These are phyloP conservation scores for Amaranthus tricolor DNA, from an alignment of 179 eudicot species.

Conservation along the genomic window DNA sequence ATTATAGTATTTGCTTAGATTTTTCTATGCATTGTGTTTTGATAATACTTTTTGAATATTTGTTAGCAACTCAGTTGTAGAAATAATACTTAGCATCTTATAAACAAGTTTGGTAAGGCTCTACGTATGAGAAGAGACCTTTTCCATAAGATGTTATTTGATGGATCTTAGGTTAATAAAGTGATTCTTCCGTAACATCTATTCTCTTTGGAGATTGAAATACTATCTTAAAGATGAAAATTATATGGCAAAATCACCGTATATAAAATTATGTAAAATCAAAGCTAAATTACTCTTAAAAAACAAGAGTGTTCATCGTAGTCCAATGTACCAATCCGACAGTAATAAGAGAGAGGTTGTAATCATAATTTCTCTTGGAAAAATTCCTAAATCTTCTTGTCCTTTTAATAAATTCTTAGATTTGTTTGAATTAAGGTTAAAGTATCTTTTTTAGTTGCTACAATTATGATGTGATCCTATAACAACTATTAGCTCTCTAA, in stretches of 20 bases:
- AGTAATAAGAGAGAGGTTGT: no score
- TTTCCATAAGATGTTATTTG: neutral
- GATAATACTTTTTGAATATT: neutral
- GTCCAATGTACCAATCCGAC: no score
- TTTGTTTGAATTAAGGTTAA: neutral
- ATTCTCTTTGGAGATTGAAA: neutral
- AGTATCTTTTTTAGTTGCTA: neutral
- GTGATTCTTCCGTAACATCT: neutral
- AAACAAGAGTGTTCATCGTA: neutral
- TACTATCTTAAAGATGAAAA: neutral
- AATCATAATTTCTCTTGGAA: neutral
- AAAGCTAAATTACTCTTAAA: neutral
- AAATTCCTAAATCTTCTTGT: neutral
- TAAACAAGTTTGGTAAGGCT: neutral
- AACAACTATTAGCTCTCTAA: neutral
- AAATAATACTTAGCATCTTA: neutral
- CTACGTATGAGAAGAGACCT: neutral
- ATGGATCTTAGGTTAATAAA: neutral
- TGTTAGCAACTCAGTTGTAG: neutral
- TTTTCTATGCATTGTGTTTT: neutral
- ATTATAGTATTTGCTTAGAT: neutral
- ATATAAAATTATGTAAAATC: neutral
- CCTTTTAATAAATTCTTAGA: neutral
- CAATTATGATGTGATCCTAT: neutral
- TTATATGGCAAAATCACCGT: neutral